Percentiles rank a stretch among this genome's conserved stretches.
Evolutionary conservation across 2,329 filamentous ascomycete species (phyloP).

Genomic region (Epicoccum nigrum): DNA sequence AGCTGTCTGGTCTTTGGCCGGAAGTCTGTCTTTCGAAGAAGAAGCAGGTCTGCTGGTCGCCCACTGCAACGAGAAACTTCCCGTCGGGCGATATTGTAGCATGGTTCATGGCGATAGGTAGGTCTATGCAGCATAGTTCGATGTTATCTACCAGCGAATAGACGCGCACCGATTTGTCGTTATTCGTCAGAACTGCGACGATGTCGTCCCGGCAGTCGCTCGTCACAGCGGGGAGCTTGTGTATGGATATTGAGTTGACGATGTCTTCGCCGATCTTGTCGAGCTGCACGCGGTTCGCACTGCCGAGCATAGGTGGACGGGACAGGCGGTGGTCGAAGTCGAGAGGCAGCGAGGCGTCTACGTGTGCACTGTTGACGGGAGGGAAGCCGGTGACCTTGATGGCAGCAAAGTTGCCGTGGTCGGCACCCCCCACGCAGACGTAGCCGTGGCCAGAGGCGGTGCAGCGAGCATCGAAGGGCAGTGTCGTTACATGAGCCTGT

Average conservation of each 20-base stretch:
- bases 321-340: conserved; percentile 48
- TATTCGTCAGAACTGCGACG: conserved; percentile 83
- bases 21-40: conserved; percentile 69
- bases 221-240: conserved; percentile 55
- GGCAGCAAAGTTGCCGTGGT: conserved; percentile 84
- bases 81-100: conserved; percentile 93
- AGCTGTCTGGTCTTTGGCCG: conserved; percentile 33
- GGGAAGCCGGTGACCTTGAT: conserved; percentile 65
- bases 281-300: conserved; percentile 53
- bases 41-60: conserved; percentile 85
- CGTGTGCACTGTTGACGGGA: conserved; percentile 53
- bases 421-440: conserved; percentile 84
- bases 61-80: conserved; percentile 77
- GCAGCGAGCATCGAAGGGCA: conserved; percentile 74
- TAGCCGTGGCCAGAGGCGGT: conserved; percentile 85
- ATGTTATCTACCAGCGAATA: conserved; percentile 75
- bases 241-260: conserved; percentile 70
- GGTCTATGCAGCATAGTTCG: conserved; percentile 71
- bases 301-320: conserved; percentile 47
- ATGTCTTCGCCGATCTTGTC: conserved; percentile 68
- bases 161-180: conserved; percentile 87
- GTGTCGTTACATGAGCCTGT: conserved; percentile 75
- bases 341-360: conserved; percentile 64
- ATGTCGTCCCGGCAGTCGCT: conserved; percentile 60
- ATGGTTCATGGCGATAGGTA: conserved; percentile 89